phyloP scores from a whole-genome alignment of 106 monocot species.

The Dendrobium huoshanense region DNA sequence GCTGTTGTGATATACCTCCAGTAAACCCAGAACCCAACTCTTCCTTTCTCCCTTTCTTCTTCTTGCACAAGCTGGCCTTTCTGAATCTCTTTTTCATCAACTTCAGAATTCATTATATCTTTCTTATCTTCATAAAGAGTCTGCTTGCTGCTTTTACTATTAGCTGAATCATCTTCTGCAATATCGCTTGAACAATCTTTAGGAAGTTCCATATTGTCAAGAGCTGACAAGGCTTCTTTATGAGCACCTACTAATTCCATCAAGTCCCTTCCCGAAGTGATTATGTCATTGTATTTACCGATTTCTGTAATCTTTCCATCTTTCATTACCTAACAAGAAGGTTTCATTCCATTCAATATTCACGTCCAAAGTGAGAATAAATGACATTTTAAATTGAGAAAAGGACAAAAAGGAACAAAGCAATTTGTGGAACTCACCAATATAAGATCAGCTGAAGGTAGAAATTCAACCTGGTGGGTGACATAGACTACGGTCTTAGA shows the following conservation, averaged over 20 bases:
- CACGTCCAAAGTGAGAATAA: background rate
- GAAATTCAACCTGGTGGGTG: slow-evolving; percentile 92
- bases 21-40: slow-evolving; percentile 81
- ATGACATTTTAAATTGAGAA: background rate
- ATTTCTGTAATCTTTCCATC: slow-evolving; percentile 74
- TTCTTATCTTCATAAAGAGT: slow-evolving; percentile 18
- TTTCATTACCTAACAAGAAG: slow-evolving; percentile 51
- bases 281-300: slow-evolving; percentile 79
- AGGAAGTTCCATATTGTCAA: slow-evolving; percentile 31
- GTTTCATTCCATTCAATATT: background rate
- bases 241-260: slow-evolving; percentile 86
- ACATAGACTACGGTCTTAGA: slow-evolving; percentile 90
- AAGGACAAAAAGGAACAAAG: background rate
- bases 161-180: slow-evolving; percentile 5
- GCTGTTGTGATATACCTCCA: slow-evolving; percentile 79
- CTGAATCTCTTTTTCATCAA: slow-evolving; percentile 23
- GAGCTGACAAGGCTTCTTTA: slow-evolving; percentile 48
- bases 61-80: slow-evolving; percentile 78
- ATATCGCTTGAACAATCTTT: slow-evolving; percentile 8
- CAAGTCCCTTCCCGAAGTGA: slow-evolving; percentile 68
- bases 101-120: slow-evolving; percentile 31
- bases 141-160: slow-evolving; percentile 1
- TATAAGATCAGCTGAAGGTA: slow-evolving; percentile 87
- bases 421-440: slow-evolving; percentile 41
- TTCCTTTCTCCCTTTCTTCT: slow-evolving; percentile 98